phyloP scores from a whole-genome alignment of 2,329 filamentous ascomycete genomes.

The Talaromyces sp. region DNA sequence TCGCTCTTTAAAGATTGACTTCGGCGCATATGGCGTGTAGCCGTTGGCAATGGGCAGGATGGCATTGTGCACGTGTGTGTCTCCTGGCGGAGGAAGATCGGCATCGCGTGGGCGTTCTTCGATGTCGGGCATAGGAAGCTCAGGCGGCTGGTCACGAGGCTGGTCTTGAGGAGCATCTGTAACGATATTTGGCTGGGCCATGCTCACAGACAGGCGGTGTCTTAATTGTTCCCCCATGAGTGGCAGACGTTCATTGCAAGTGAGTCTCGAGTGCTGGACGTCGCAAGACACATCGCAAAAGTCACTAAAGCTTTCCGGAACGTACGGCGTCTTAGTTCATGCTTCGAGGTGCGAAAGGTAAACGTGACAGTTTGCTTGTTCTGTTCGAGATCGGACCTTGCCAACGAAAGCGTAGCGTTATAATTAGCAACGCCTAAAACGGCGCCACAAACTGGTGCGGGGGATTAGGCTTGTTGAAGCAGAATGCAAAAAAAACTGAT shows the following conservation, averaged over 20 bases:
- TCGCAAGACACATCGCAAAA: background rate
- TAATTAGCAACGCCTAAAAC: background rate
- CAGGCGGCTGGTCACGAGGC: slow-evolving; percentile 8
- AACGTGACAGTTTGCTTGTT: background rate
- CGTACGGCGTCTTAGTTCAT: background rate
- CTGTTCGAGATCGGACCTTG: background rate
- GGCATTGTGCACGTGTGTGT: background rate
- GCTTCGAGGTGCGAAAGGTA: background rate
- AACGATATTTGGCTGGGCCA: slow-evolving; percentile 3
- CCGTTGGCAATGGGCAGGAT: background rate
- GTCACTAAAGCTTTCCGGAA: background rate
- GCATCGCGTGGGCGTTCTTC: slow-evolving; percentile 2
- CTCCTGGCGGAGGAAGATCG: background rate
- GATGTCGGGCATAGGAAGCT: slow-evolving; percentile 4
- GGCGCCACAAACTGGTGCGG: background rate
- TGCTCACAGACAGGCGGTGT: slow-evolving; percentile 8
- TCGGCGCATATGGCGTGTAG: background rate
- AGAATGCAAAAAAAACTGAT: background rate
- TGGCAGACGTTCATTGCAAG: background rate
- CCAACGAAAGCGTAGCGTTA: background rate
- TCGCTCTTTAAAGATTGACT: slow-evolving; percentile 7
- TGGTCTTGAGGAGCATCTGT: slow-evolving; percentile 3
- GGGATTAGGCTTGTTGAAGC: background rate
- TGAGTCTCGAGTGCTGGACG: background rate
- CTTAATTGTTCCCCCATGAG: slow-evolving; percentile 7